Conservation (phyloP, 106 monocot species). For the Dendrobium huoshanense region DNA sequence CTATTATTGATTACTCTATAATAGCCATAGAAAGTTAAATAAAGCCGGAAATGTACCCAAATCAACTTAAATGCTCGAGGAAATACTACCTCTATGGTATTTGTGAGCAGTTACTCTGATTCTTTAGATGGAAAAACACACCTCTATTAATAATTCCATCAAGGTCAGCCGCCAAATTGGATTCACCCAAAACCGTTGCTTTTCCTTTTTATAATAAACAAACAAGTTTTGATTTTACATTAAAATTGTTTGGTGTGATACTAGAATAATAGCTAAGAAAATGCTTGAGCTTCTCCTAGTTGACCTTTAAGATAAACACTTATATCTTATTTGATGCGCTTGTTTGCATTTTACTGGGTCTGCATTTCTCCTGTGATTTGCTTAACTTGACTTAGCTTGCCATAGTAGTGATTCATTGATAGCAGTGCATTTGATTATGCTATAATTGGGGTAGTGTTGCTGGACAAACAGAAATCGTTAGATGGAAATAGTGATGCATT, state of each 20-base stretch:
- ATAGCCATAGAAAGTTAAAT: too few species aligned
- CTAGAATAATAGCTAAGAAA: background rate
- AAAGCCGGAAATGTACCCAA: too few species aligned
- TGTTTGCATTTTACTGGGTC: background rate
- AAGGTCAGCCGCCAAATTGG: background rate
- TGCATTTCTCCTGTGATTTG: background rate
- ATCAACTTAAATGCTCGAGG: too few species aligned
- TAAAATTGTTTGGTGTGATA: background rate
- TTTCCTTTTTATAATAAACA: background rate
- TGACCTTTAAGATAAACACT: too few species aligned
- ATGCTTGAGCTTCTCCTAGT: background rate
- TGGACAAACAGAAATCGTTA: background rate
- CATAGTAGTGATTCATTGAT: too few species aligned
- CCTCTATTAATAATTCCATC: background rate
- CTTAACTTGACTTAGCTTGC: background rate
- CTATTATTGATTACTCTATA: too few species aligned
- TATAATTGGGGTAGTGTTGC: background rate
- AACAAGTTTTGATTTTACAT: background rate
- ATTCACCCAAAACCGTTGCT: background rate
- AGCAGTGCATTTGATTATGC: background rate
- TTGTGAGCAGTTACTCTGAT: too few species aligned
- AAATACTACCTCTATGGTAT: too few species aligned
- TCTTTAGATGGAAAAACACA: background rate
- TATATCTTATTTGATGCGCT: too few species aligned
- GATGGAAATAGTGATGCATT: too few species aligned